Base-by-base conservation (phyloP, 163 green algal genomes). In the Scenedesmus sp. region DNA sequence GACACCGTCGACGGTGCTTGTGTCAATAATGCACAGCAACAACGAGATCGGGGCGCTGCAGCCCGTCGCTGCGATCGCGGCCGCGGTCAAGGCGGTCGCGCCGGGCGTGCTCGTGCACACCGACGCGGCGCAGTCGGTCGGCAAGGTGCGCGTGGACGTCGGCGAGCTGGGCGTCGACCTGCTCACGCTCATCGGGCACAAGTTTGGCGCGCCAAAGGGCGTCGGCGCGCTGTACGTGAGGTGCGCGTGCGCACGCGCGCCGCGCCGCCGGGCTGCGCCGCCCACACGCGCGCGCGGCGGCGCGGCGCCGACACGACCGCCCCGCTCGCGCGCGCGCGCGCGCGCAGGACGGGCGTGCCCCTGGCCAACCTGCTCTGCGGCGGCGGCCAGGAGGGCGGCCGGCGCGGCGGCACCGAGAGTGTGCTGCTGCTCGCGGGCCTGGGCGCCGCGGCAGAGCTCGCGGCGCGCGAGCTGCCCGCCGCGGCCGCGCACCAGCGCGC, bases 191-290 rank as follows among this genome's bases (percentile, higher is more conserved):
- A 93, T 96, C 26, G 93, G 92, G 0, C 94, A 98, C 86, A 98
- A 98, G 84, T 95, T 97, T 84, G 93, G 94, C 0, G 94, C 90
- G 7, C 91, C 93, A 34, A 98, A 98, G 83, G 93, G 93, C 3
- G 84, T 97, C 29, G 94, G 87, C 33, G 91, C 91, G 50, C 84
- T 98, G 48, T 94, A 90, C 71, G 73, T 96, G 3, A 60, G 81
- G 62, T 65, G 80, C 45, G 51, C 24, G 29, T 69, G 31, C 18
- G 29, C 5, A 45, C 44, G 57, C 54, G 74, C 33, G 15, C 24
- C 17, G 36, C 44, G n/a, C 22, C 36, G 82, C 22, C 6, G 44
- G 64, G 13, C 15, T 58, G 39, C n/a, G 31, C 14, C n/a, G 45
- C 64, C n/a, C n/a, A n/a, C n/a, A n/a, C n/a, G n/a, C n/a, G n/a